Evolutionary conservation across 2,329 filamentous ascomycete genomes (phyloP), one percentile per base, ranked within the genome.

Genomic region (Venturia nashicola): DNA sequence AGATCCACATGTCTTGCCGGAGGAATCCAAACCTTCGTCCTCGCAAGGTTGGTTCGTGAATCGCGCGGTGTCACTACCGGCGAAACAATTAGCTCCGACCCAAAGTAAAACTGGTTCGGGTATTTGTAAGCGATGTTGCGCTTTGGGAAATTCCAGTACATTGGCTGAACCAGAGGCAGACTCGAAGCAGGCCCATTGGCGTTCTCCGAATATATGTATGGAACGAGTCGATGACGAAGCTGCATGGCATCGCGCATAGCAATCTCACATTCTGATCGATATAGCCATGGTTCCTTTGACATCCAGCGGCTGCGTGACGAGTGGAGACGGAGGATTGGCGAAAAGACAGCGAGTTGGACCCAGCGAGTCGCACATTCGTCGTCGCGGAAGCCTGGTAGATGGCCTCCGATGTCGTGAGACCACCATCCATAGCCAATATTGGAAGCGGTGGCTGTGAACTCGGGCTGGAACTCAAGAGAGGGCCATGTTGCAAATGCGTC

Each of bases 351-450:
- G 2, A 83, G 76, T 69, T 87, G 85, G 0, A 85, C 77, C 85
- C 84, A 87, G 20, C 85, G 78, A 1, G 80, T 78, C 1, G 79
- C 77, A 8, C 86, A 74, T 68, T 87, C 82, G 61, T 86, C 84
- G 61, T 84, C 82, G 6, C 80, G 79, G 46, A 72, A 73, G 4
- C 85, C 85, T 2, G 72, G 70, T 68, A 82, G 81, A 69, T 87
- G 85, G 0, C 85, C 85, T n/a, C 85, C 85, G 36, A 87, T 85
- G 67, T 87, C 85, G 70, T 87, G 84, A 61, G 81, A 84, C 85
- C 85, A 87, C 84, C 84, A 87, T 2, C 84, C 85, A 66, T 84
- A 87, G 0, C 85, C 85, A 65, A 87, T 85, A 70, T 88, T 87
- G 11, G 83, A 84, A 0, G 85, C 83, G 0, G 82, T 86, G 3